Conservation (phyloP, 352 stramenopile species). For the Bremia lactucae region DNA sequence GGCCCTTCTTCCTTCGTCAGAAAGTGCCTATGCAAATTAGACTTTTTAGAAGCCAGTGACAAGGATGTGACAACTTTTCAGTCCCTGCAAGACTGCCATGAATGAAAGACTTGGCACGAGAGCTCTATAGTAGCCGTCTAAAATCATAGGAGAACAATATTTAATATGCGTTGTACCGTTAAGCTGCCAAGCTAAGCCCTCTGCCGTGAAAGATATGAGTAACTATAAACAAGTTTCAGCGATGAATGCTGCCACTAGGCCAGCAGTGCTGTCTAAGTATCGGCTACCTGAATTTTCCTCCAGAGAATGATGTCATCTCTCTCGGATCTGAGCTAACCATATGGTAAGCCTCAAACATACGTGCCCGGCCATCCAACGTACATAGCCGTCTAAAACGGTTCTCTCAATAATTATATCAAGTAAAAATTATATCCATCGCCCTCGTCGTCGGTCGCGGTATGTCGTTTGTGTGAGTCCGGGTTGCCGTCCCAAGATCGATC, state of each 20-base stretch:
- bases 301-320: slow-evolving; percentile 12
- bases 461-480: slow-evolving; percentile 14
- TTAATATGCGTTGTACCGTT: no score
- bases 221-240: not conserved
- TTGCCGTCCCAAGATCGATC: slow-evolving; percentile 20
- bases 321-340: slow-evolving; percentile 8
- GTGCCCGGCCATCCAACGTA: slow-evolving; percentile 5
- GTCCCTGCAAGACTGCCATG: not conserved
- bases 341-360: slow-evolving; percentile 9
- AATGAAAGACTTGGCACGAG: not conserved
- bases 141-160: no score
- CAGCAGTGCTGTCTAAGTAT: not conserved
- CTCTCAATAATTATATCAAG: slow-evolving; percentile 7
- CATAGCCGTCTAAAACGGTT: slow-evolving; percentile 1
- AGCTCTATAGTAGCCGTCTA: not conserved
- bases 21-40: not conserved
- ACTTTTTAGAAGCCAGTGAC: not conserved
- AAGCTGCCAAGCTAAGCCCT: no score
- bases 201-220: no score
- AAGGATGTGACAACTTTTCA: not conserved
- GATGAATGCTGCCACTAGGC: not conserved
- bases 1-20: not conserved
- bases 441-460: slow-evolving; percentile 4
- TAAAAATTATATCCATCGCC: not conserved
- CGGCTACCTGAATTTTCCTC: slow-evolving; percentile 12